These are phyloP conservation scores for Diatrype stigma DNA, from an alignment of 2,329 filamentous ascomycete genomes.

Conservation along the genomic window DNA sequence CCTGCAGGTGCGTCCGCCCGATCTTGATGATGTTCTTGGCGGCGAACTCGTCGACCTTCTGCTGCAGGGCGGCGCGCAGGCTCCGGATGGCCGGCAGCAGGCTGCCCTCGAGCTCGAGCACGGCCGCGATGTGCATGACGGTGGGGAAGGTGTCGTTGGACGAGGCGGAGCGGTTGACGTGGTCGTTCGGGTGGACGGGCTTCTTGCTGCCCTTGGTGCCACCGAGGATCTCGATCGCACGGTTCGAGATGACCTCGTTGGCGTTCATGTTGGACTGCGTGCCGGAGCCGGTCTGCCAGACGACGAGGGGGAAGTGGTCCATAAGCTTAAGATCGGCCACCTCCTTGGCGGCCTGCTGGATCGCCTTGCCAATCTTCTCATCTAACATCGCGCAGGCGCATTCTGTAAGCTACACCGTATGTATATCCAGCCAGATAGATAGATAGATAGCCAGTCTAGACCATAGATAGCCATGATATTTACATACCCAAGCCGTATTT, in stretches of 20 bases:
- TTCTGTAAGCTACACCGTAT: constrained; percentile 18
- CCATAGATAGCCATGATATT: constrained; percentile 1
- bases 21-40: constrained; percentile 95
- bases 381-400: constrained; percentile 47
- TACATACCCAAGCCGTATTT: constrained; percentile 76
- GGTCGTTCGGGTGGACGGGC: constrained; percentile 98
- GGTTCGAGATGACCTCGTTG: constrained; percentile 99
- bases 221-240: constrained; percentile 95
- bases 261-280: constrained; percentile 99
- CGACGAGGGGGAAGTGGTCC: constrained; percentile 96
- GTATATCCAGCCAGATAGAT: neutral
- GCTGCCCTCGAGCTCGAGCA: constrained; percentile 83
- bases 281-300: constrained; percentile 98
- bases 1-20: constrained; percentile 93
- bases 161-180: constrained; percentile 98
- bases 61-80: constrained; percentile 78
- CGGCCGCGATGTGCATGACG: constrained; percentile 98
- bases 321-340: constrained; percentile 90
- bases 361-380: constrained; percentile 84
- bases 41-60: constrained; percentile 85
- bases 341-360: constrained; percentile 90
- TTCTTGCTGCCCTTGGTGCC: constrained; percentile 95
- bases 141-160: constrained; percentile 99
- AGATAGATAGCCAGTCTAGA: too few species aligned
- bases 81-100: constrained; percentile 79